Percentiles rank a stretch among this genome's conserved stretches.
phyloP scores from a whole-genome alignment of 306 rosid genomes.

The Trifolium subterraneum region DNA sequence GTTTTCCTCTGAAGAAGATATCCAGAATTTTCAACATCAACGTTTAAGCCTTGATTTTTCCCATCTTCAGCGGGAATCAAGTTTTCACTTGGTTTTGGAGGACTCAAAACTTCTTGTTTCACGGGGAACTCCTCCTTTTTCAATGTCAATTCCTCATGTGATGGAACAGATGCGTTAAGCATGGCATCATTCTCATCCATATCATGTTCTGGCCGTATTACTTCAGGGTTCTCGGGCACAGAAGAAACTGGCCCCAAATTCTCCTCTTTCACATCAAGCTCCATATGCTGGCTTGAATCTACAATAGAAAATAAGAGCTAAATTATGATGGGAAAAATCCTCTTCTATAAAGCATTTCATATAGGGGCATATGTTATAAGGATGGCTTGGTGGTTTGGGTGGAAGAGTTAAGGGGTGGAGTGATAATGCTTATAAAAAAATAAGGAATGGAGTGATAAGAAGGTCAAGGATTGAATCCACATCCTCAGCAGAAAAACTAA shows the following conservation, averaged over 20 bases:
- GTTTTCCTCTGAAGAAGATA: slow-evolving; percentile 45
- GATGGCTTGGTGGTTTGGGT: no score
- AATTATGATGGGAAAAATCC: slow-evolving; percentile 35
- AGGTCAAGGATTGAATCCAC: no score
- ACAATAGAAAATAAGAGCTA: slow-evolving; percentile 43
- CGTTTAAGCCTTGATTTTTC: slow-evolving; percentile 45
- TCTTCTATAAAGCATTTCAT: slow-evolving; percentile 28
- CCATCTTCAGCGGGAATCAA: slow-evolving; percentile 45
- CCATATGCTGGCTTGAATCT: slow-evolving; percentile 59
- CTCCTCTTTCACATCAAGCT: slow-evolving; percentile 48
- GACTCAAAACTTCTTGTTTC: slow-evolving; percentile 40
- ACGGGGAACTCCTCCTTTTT: slow-evolving; percentile 43
- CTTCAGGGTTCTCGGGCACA: slow-evolving; percentile 46
- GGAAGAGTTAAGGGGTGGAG: no score
- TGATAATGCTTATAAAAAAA: no score
- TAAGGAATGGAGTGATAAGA: no score
- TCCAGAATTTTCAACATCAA: slow-evolving; percentile 48
- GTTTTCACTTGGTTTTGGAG: slow-evolving; percentile 44
- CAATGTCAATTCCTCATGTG: slow-evolving; percentile 37
- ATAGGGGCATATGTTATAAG: no score
- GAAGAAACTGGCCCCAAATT: slow-evolving; percentile 49
- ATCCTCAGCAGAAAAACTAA: no score
- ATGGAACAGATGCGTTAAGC: slow-evolving; percentile 40
- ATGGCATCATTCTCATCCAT: slow-evolving; percentile 45
- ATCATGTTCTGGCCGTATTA: slow-evolving; percentile 33